Evolutionary conservation across 208 protist genomes (phyloP).

Genomic region (Acanthamoeba royreba): DNA sequence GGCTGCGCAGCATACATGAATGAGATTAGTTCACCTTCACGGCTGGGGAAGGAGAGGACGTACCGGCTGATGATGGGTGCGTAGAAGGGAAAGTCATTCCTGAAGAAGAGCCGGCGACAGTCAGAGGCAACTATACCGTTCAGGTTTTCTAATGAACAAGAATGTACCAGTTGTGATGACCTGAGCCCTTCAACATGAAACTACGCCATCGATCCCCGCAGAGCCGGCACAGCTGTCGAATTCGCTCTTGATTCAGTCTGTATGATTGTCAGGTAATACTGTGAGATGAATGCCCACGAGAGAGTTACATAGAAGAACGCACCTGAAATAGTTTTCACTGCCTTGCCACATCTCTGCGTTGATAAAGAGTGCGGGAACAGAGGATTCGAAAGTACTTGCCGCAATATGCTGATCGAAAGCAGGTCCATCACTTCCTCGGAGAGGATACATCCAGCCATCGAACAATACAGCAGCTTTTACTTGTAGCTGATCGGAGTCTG

Average conservation of each 20-base stretch:
- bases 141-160: no score
- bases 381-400: background rate
- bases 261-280: no score
- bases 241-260: background rate
- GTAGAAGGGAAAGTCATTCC: slow-evolving; percentile 25
- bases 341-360: background rate
- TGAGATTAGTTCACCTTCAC: background rate
- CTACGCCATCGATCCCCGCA: background rate
- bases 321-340: background rate
- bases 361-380: background rate
- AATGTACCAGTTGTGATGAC: slow-evolving; percentile 40
- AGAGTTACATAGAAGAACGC: background rate
- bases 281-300: background rate
- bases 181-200: background rate
- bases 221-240: background rate
- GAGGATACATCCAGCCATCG: slow-evolving; percentile 26
- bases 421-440: background rate
- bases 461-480: background rate
- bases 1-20: background rate
- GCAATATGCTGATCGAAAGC: background rate
- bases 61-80: background rate
- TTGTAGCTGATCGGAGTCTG: background rate
- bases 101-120: no score
- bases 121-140: no score
- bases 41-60: background rate